These are phyloP conservation scores for Hymenoscyphus occultus DNA, from an alignment of 2,329 filamentous ascomycete genomes.

Conservation along the genomic window DNA sequence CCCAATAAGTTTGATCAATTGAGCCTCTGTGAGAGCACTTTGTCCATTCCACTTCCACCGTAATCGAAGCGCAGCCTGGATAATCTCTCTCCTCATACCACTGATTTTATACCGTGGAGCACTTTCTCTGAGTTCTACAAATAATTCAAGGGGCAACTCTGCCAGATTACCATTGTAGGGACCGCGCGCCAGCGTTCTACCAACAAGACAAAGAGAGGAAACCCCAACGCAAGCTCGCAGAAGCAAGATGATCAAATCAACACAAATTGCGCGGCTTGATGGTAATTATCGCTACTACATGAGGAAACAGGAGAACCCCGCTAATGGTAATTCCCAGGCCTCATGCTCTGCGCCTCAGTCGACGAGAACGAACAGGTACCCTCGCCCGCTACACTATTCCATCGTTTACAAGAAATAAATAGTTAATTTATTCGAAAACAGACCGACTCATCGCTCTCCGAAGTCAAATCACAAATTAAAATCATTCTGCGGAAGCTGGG, in stretches of 20 bases:
- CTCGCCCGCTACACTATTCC: background rate
- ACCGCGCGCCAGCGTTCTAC: background rate
- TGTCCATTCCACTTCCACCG: background rate
- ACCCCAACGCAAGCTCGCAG: background rate
- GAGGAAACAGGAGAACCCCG: background rate
- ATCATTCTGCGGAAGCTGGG: conserved; percentile 85
- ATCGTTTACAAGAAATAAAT: conserved; percentile 7
- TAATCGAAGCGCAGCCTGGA: background rate
- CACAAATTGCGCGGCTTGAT: conserved; percentile 90
- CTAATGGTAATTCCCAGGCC: conserved; percentile 53
- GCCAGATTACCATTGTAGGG: background rate
- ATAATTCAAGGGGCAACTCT: background rate
- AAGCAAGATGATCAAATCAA: conserved; percentile 69
- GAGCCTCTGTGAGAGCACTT: background rate
- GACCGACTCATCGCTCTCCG: conserved; percentile 72
- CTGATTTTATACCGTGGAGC: no score
- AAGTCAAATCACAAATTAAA: conserved; percentile 89
- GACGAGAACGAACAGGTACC: conserved; percentile 73
- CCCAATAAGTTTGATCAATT: background rate
- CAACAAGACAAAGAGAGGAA: background rate
- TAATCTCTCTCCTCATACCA: background rate
- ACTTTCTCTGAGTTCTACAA: background rate
- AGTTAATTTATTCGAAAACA: conserved; percentile 32
- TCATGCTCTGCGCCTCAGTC: conserved; percentile 91
- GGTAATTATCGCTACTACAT: conserved; percentile 49